Evolutionary conservation across 352 stramenopile genomes (phyloP).

Genomic region (Pythium dissimile): DNA sequence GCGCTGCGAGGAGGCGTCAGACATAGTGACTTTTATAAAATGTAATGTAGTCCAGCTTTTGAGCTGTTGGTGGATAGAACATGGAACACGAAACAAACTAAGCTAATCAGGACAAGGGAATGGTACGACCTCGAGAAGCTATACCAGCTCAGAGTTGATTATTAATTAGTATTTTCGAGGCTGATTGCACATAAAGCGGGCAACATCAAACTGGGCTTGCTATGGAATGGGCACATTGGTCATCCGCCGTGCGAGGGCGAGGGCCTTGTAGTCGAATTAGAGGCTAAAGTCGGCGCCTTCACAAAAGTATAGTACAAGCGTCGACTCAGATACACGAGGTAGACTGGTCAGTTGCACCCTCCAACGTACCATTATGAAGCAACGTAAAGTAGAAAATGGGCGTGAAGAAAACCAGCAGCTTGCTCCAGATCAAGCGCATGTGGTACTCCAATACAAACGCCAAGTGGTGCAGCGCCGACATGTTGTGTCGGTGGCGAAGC

Average conservation of each 20-base stretch:
- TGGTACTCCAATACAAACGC: conserved; percentile 19
- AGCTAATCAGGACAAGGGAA: background rate
- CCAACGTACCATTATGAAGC: conserved; percentile 15
- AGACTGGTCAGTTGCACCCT: background rate
- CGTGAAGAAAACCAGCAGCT: conserved; percentile 12
- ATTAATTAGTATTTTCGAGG: no score
- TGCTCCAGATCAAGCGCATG: conserved; percentile 12
- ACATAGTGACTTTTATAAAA: no score
- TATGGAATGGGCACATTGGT: background rate
- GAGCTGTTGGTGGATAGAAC: no score
- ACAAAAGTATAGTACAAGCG: background rate
- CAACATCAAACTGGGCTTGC: background rate
- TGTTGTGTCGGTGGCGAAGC: background rate
- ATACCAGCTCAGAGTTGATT: no score
- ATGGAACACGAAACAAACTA: background rate
- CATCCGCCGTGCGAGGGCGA: background rate
- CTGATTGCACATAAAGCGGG: background rate
- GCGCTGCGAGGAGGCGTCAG: background rate
- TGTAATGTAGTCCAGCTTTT: no score
- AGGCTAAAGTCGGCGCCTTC: background rate
- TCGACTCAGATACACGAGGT: background rate
- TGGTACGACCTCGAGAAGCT: no score
- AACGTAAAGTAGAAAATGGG: conserved; percentile 22
- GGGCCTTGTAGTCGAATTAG: conserved; percentile 1
- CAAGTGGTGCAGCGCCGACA: conserved; percentile 13